These are phyloP conservation scores for Candida coquimbonensis DNA, from an alignment of 805 yeast species.

Conservation along the genomic window DNA sequence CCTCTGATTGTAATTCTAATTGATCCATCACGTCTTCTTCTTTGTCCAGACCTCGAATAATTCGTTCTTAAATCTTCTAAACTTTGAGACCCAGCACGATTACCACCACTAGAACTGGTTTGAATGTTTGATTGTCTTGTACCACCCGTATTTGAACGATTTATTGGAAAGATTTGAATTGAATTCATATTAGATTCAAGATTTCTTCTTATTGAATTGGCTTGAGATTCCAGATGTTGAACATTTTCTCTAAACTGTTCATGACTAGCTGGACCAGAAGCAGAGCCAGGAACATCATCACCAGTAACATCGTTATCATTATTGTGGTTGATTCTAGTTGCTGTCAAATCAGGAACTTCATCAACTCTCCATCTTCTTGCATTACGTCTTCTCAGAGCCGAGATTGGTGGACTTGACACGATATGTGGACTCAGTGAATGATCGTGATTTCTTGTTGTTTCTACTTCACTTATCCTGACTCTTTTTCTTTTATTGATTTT, in stretches of 20 bases:
- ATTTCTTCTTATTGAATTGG: conserved; percentile 1
- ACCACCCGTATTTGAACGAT: too few species aligned
- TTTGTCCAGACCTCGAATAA: not conserved
- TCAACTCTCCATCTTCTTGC: conserved; percentile 3
- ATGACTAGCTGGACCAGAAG: too few species aligned
- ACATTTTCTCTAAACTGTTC: not conserved
- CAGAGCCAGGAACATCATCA: too few species aligned
- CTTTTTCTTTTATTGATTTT: conserved; percentile 1
- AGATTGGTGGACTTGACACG: too few species aligned
- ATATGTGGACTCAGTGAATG: too few species aligned
- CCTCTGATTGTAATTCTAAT: not conserved
- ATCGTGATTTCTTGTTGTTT: not conserved
- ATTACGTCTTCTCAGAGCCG: conserved; percentile 5
- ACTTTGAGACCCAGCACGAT: too few species aligned
- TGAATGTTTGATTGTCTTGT: too few species aligned
- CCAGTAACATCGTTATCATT: too few species aligned
- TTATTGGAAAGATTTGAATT: too few species aligned
- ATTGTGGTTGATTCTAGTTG: too few species aligned
- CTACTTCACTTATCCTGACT: conserved; percentile 7
- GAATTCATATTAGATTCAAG: not conserved
- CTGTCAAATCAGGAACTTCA: too few species aligned
- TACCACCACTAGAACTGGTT: too few species aligned
- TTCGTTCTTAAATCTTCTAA: not conserved
- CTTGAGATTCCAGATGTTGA: conserved; percentile 2
- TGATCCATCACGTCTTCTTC: not conserved